Conservation (phyloP, 2,329 filamentous ascomycete genomes). For the Scopulariopsis brevicaulis region DNA sequence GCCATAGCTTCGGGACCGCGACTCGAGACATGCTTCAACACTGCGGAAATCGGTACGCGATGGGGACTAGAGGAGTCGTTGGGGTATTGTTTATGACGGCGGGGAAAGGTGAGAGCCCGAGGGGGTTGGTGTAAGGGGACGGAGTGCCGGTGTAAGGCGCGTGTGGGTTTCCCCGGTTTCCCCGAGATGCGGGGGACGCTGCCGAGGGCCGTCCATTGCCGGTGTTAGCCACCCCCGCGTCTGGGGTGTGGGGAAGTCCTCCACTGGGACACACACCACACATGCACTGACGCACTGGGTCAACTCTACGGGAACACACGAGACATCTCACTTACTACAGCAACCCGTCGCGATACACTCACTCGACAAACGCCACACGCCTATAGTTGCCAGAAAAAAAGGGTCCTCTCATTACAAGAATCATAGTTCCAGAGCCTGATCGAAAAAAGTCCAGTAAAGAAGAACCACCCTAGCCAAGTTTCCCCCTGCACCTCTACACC, state of each 20-base stretch:
- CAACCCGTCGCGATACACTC: background rate
- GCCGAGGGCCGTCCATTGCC: slow-evolving; percentile 22
- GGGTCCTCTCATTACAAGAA: background rate
- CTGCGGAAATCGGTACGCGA: background rate
- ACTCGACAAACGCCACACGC: background rate
- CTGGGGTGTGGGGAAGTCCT: background rate
- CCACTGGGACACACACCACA: background rate
- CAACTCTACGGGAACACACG: too few relatives aligned
- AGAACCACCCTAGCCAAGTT: background rate
- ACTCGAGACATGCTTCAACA: slow-evolving; percentile 1
- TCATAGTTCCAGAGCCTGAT: background rate
- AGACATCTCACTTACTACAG: background rate
- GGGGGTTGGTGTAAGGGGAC: background rate
- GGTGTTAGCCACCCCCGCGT: slow-evolving; percentile 12
- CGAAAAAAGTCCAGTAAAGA: background rate
- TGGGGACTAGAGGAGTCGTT: too few relatives aligned
- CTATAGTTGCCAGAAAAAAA: background rate
- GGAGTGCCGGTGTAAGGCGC: background rate
- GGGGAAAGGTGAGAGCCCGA: background rate
- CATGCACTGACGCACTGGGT: too few relatives aligned
- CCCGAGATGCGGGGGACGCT: slow-evolving; percentile 1
- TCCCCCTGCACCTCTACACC: background rate
- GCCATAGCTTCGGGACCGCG: background rate
- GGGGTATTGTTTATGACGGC: background rate
- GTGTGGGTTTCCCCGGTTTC: background rate